These are phyloP conservation scores for Prunus mume DNA, from an alignment of 306 rosid species.

Conservation along the genomic window DNA sequence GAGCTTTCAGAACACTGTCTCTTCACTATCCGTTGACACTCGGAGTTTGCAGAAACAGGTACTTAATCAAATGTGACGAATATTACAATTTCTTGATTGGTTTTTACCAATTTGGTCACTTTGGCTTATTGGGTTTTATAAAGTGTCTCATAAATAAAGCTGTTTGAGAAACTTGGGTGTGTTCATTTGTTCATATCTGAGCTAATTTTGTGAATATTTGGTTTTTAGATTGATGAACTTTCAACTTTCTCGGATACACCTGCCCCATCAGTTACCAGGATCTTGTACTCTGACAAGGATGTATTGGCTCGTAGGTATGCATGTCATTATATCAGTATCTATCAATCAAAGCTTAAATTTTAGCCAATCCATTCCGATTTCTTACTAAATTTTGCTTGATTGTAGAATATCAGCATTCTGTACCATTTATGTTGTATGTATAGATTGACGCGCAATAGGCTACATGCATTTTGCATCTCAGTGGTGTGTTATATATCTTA, in stretches of 20 bases:
- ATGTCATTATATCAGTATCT: not conserved
- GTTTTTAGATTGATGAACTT: conserved; percentile 75
- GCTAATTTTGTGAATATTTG: conserved; percentile 9
- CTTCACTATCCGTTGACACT: conserved; percentile 61
- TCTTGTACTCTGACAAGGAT: conserved; percentile 80
- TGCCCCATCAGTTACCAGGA: conserved; percentile 89
- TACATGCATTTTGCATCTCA: not conserved
- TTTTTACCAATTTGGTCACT: not conserved
- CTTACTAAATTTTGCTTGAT: not conserved
- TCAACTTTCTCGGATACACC: conserved; percentile 76
- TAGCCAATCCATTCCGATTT: not conserved
- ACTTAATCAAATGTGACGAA: not conserved
- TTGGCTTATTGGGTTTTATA: conserved; percentile 5
- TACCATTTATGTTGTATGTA: not conserved
- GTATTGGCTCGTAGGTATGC: conserved; percentile 72
- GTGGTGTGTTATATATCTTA: not conserved
- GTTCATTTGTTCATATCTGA: not conserved
- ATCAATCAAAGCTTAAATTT: conserved; percentile 1
- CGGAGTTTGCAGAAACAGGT: conserved; percentile 79
- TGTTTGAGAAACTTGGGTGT: not conserved
- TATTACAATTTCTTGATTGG: not conserved
- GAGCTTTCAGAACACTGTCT: conserved; percentile 21
- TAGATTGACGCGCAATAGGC: not conserved
- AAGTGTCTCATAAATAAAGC: not conserved
- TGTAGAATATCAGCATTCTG: not conserved